phyloP scores from a whole-genome alignment of 306 rosid species.

The Potentilla sterilis region DNA sequence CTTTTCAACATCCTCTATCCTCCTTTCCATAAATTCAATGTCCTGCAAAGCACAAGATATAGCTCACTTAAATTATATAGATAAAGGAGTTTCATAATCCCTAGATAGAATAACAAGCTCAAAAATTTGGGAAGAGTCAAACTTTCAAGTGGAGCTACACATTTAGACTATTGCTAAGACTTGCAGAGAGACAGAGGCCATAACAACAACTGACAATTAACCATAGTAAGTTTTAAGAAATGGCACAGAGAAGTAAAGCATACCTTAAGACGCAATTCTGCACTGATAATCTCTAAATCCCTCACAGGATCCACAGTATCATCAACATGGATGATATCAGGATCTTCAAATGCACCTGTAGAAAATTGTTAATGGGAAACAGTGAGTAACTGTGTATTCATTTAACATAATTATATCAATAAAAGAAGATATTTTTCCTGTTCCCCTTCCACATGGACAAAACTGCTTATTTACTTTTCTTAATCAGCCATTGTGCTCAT shows the following conservation, averaged over 20 bases:
- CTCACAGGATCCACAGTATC: constrained; percentile 95
- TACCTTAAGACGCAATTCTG: constrained; percentile 88
- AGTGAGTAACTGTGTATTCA: neutral
- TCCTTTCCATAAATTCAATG: constrained; percentile 78
- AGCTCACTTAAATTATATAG: constrained; percentile 13
- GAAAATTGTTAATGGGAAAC: neutral
- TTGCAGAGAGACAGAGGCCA: neutral
- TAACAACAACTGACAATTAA: neutral
- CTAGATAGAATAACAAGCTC: neutral
- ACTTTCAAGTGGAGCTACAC: neutral
- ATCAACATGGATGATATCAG: constrained; percentile 93
- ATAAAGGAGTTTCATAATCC: constrained; percentile 4
- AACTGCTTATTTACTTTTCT: neutral
- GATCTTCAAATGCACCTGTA: constrained; percentile 96
- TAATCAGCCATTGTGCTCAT: neutral
- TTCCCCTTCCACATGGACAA: neutral
- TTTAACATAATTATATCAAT: neutral
- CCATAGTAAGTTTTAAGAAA: neutral
- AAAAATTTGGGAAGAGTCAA: neutral
- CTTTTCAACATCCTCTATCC: constrained; percentile 85
- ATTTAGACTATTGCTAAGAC: neutral
- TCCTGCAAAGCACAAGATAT: constrained; percentile 47
- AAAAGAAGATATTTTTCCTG: neutral
- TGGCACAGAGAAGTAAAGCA: constrained; percentile 7
- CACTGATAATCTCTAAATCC: constrained; percentile 83